Conservation (phyloP, 768 basidiomycete species). For the Pisolithus sp. region DNA sequence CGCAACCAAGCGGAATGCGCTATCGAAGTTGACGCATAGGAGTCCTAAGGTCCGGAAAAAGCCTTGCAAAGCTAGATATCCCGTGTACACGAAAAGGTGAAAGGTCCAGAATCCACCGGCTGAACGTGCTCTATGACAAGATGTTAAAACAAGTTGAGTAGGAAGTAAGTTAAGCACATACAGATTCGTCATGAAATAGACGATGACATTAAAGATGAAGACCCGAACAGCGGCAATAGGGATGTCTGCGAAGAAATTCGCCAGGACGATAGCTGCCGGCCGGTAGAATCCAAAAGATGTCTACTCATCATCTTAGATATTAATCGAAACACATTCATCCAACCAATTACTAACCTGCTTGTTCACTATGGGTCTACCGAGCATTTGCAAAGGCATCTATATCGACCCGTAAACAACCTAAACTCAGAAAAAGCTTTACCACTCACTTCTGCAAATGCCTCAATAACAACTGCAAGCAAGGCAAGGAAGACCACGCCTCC, state of each 20-base stretch:
- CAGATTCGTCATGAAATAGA: slow-evolving; percentile 64
- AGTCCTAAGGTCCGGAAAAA: slow-evolving; percentile 76
- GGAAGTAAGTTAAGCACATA: slow-evolving; percentile 21
- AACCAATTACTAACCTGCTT: slow-evolving; percentile 42
- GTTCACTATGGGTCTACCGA: slow-evolving; percentile 68
- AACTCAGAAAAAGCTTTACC: slow-evolving; percentile 10
- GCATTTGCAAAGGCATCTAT: slow-evolving; percentile 69
- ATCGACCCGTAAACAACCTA: slow-evolving; percentile 4
- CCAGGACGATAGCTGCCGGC: slow-evolving; percentile 56
- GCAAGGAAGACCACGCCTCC: slow-evolving; percentile 75
- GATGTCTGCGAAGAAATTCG: slow-evolving; percentile 62
- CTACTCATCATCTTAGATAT: slow-evolving; percentile 18
- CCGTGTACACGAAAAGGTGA: slow-evolving; percentile 59
- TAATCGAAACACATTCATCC: neutral
- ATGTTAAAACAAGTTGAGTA: slow-evolving; percentile 15
- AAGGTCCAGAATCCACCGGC: slow-evolving; percentile 47
- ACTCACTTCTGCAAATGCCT: slow-evolving; percentile 63
- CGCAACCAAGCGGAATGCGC: slow-evolving; percentile 46
- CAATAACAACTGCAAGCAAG: slow-evolving; percentile 59
- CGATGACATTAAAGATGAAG: slow-evolving; percentile 54
- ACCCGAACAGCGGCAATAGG: slow-evolving; percentile 60
- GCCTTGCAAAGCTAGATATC: slow-evolving; percentile 70
- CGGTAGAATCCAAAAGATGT: slow-evolving; percentile 61
- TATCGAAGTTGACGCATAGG: slow-evolving; percentile 48
- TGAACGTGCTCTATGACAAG: slow-evolving; percentile 22